Evolutionary conservation across 2,329 filamentous ascomycete genomes (phyloP), one percentile per base, ranked within the genome.

Genomic region (Arthroderma sp.): DNA sequence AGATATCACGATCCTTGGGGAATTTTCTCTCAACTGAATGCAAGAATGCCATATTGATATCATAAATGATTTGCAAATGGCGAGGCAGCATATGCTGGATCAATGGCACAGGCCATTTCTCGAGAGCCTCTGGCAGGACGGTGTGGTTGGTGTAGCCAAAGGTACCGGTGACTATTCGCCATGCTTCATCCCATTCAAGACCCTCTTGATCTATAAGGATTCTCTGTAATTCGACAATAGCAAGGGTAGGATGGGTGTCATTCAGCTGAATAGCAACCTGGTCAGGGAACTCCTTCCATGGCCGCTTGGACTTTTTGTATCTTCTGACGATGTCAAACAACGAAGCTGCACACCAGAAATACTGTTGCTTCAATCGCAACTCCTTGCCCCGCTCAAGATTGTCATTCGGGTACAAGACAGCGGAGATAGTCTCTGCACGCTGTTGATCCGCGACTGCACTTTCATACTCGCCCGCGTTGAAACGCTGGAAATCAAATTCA

Each of bases 131-230:
- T 0, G 91, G 89, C 42, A 98, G 79, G 44, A 98, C 91, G 0
- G 91, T 98, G 67, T 98, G 91, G 67, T 98, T 98, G 52, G 91
- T 96, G 70, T 98, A 98, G 52, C 89, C 86, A 59, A 98, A 98
- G 1, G 78, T 86, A 47, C 72, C 70, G 28, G 73, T 77, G 29
- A 87, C 83, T 53, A 87, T 91, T 42, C 70, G 72, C 91, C 91
- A 98, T 1, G 88, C 88, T 53, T 83, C 77, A 53, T 94, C 83
- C 91, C 91, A 98, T 22, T 89, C 83, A 4, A 98, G 76, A 4
- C 86, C 85, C 67, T 98, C 91, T 5, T 82, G 67, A 58, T 98
- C 91, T 47, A 94, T 66, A 48, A 98, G 70, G 55, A 98, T 94
- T 45, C 91, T 84, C 68, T 94, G 87, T 45, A 98, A 71, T 66